phyloP scores from a whole-genome alignment of 2,329 filamentous ascomycete species.

The Pseudocercospora eumusae region DNA sequence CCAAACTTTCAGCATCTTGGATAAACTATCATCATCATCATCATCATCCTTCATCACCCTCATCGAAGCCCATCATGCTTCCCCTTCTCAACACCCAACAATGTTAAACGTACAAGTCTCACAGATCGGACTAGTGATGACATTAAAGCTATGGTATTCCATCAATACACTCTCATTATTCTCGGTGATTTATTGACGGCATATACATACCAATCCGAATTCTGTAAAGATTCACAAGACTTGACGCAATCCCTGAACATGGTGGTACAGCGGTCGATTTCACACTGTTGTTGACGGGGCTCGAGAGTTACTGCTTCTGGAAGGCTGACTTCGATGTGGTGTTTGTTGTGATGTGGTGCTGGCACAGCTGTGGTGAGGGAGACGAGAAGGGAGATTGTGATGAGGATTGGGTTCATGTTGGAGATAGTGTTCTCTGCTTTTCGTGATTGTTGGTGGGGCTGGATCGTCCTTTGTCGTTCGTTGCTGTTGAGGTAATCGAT shows the following conservation, averaged over 20 bases:
- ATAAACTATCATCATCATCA: background rate
- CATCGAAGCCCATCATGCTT: background rate
- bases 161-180: background rate
- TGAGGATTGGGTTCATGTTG: background rate
- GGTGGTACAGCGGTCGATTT: background rate
- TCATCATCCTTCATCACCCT: background rate
- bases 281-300: background rate
- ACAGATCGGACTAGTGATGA: slow-evolving; percentile 5
- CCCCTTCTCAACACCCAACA: background rate
- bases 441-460: background rate
- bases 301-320: background rate
- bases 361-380: background rate
- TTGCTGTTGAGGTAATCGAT: background rate
- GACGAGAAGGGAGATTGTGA: background rate
- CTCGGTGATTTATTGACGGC: background rate
- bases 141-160: background rate
- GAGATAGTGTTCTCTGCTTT: background rate
- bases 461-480: background rate
- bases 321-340: background rate
- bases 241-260: background rate
- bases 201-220: slow-evolving; percentile 2
- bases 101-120: background rate
- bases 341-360: background rate
- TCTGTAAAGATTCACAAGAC: slow-evolving; percentile 2
- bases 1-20: background rate